Evolutionary conservation across 192 early-diverging fungal genomes (phyloP), one percentile per base, ranked within the genome.

Genomic region (Linnemannia zychae): DNA sequence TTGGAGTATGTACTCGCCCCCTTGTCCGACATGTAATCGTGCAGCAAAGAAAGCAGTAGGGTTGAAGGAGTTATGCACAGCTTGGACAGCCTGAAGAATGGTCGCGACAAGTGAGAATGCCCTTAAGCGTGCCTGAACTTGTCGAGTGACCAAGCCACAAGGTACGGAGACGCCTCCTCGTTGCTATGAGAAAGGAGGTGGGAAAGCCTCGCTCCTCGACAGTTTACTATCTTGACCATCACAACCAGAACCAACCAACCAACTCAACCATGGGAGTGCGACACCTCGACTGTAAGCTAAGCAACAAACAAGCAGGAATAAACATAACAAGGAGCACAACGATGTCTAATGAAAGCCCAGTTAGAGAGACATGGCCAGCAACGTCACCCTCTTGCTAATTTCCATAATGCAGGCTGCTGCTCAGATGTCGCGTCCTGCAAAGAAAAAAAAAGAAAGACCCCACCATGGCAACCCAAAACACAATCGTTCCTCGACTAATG

Each of bases 261-360:
- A 38, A 2, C 78, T 57, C 44, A 37, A 46, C 48, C 44, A 80
- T 80, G 79, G 72, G 72, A 20, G 71, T 80, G 20, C 79, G 72
- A 73, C 72, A 74, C 74, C 79, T 80, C 57, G 79, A 80, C 48
- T 46, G 79, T 80, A 80, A 76, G 71, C 3, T n/a, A 72, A 34
- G 12, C 22, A 28, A 44, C 40, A 44, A 44, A 9, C 53, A 57
- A 28, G 31, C 0, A 12, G 57, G 57, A 28, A 31, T 24, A 9
- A n/a, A n/a, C n/a, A n/a, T n/a, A 9, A 63, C 13, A 11, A 24
- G 28, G 12, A n/a, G 13, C n/a, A 63, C 2, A 63, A 33, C 24
- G 57, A 33, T 31, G 28, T 18, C 24, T n/a, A n/a, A n/a, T n/a
- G n/a, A n/a, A 63, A 31, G 57, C 57, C 31, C 57, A 63, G 12